Evolutionary conservation across 2,329 filamentous ascomycete species (phyloP), one percentile per base, ranked within the genome.

Genomic region (Pestalotiopsis sp.): DNA sequence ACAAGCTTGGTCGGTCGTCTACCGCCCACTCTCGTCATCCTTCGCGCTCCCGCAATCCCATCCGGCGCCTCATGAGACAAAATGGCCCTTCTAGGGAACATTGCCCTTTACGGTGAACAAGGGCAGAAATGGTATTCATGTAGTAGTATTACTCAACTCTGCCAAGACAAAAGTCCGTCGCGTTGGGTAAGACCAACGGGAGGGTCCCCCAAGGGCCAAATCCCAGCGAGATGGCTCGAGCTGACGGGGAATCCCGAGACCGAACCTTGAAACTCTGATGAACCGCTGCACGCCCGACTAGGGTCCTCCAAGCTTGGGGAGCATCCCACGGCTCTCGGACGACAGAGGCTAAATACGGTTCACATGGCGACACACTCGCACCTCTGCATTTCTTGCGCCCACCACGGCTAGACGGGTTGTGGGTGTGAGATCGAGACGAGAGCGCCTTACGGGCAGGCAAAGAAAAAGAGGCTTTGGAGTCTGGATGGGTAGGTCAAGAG

Each of bases 11-110:
- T 25, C 55, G 67, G 61, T 20, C 45, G 68, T 68, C 71, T 70
- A 71, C 69, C 71, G 69, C 69, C 67, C 70, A 64, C 70, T 71
- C 69, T 71, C 71, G 68, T 71, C 45, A 52, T 71, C 76, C 76
- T 75, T 75, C 69, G 76, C 75, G 76, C 75, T 74, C 20, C 45
- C 45, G 45, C 45, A 52, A 52, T n/a, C 45, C 17, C 20, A 52
- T 6, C 20, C 45, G 20, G 45, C 17, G 20, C 17, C 45, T 69
- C 65, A 49, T 69, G 58, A 45, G 67, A 73, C 67, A 67, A 70
- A 68, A 66, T 36, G 57, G 20, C 57, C 31, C 20, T 60, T 27
- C 31, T 14, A 60, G 25, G 57, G 25, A 36, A 60, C 13, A 60
- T 20, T 52, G 6, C 45, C 45, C 45, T 52, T n/a, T 52, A 52